Evolutionary conservation across 2,329 filamentous ascomycete species (phyloP).

Genomic region (Penicillium rolfsii): DNA sequence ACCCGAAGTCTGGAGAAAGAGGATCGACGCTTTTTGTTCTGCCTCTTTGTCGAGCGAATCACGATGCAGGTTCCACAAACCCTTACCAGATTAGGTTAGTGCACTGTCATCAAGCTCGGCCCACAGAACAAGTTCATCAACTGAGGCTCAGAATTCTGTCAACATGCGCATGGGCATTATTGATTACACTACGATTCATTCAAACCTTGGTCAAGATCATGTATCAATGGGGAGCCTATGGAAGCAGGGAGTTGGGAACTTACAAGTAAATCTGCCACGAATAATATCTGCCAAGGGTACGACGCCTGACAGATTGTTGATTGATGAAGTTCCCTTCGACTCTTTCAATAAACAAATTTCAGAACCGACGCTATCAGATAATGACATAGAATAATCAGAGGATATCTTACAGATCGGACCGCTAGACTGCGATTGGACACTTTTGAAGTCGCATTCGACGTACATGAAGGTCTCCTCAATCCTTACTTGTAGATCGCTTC

Average conservation of each 20-base stretch:
- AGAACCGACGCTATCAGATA: neutral
- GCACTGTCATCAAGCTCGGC: constrained; percentile 10
- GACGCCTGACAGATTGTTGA: neutral
- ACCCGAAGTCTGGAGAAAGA: neutral
- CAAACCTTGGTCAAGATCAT: neutral
- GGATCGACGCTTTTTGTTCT: neutral
- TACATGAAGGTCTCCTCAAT: neutral
- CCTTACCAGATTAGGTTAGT: constrained; percentile 13
- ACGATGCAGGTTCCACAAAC: neutral
- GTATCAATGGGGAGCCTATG: neutral
- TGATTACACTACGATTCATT: neutral
- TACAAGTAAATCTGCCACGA: neutral
- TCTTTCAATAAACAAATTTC: neutral
- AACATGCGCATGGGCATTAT: neutral
- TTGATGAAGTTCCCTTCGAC: neutral
- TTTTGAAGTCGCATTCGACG: neutral
- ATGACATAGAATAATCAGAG: neutral
- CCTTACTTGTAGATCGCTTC: neutral
- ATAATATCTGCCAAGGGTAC: neutral
- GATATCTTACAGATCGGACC: no score
- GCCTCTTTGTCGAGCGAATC: neutral
- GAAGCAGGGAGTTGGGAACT: neutral
- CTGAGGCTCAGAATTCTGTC: no score
- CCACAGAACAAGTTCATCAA: no score
- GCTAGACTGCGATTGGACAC: neutral